These are phyloP conservation scores for Coemansia sp. DNA, from an alignment of 192 early-diverging fungal genomes.

Conservation along the genomic window DNA sequence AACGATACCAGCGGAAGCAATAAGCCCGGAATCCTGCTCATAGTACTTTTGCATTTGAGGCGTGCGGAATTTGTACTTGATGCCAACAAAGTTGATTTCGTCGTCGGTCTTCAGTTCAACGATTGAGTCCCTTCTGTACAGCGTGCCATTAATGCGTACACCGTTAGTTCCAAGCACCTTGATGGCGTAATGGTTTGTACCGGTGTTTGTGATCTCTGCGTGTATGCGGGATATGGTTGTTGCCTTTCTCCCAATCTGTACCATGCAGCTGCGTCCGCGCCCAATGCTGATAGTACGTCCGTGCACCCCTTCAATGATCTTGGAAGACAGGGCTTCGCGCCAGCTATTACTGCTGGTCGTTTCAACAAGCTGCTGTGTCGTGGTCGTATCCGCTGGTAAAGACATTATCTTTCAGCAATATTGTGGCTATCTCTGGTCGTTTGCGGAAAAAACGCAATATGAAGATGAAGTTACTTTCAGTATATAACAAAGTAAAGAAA, in stretches of 20 bases:
- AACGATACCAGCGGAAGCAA: too few relatives aligned
- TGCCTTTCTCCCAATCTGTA: slow-evolving; percentile 38
- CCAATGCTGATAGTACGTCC: slow-evolving; percentile 40
- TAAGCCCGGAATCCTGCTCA: not conserved
- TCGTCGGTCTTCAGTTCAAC: slow-evolving; percentile 31
- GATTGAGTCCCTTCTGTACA: slow-evolving; percentile 25
- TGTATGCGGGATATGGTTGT: slow-evolving; percentile 50
- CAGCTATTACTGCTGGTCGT: slow-evolving; percentile 10
- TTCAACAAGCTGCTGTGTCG: not conserved
- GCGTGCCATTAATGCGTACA: slow-evolving; percentile 46
- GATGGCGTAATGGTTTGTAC: slow-evolving; percentile 24
- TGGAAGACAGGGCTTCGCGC: slow-evolving; percentile 32
- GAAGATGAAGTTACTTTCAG: too few relatives aligned
- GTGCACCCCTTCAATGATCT: slow-evolving; percentile 35
- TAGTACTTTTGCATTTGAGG: not conserved
- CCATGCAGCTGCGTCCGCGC: slow-evolving; percentile 43
- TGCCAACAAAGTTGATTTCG: slow-evolving; percentile 56
- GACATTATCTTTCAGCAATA: not conserved
- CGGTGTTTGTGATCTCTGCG: slow-evolving; percentile 27
- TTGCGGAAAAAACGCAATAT: too few relatives aligned
- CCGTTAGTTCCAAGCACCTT: slow-evolving; percentile 50
- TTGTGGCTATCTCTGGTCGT: slow-evolving; percentile 3
- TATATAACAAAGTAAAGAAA: not conserved
- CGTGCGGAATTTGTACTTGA: slow-evolving; percentile 45
- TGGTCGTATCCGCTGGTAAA: not conserved